Base-by-base conservation (phyloP, 2,329 filamentous ascomycete species). In the Rhynchosporium agropyri region DNA sequence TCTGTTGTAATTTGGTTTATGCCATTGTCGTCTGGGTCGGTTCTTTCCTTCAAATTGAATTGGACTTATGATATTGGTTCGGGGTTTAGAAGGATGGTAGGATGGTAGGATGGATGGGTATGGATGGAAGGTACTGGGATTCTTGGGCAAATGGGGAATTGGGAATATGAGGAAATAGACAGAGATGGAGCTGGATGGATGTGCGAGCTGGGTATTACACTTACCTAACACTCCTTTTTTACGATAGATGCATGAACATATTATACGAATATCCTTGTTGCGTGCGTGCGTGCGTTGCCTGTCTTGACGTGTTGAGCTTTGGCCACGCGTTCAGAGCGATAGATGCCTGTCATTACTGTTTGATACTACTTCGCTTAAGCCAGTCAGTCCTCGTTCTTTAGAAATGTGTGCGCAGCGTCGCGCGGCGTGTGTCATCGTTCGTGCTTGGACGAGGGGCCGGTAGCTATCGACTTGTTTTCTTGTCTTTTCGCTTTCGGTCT, bases 201-300 rank as follows among this genome's bases (percentile, higher is more conserved):
- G 20, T 20, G 20, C 20, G 20, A 20, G 20, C 20, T 20, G 20
- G 20, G 20, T 20, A 20, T 20, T 20, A 20, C 20, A 20, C 45
- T 58, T 60, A 69, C 49, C 45, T 58, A 58, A 69, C 68, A 68
- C 67, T 70, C 69, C 63, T 20, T 20, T 20, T 70, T 71, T 67
- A 70, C 50, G 68, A 70, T 62, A 68, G 63, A 71, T 65, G 69
- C 63, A 69, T 67, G 67, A 69, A 66, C 64, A 70, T 67, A 68
- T 51, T 68, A 69, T 64, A 71, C 69, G 69, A 71, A 61, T 71
- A 67, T 68, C 65, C 62, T 71, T 70, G 3, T 40, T 61, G 20
- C 20, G 20, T 38, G 15, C 48, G 48, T 38, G 38, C 45, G 29
- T 59, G 58, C 13, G 36, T 45, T 48, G 43, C 42, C 55, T 62